A percentile compares a stretch with the other conserved stretches of the same genome.
These are phyloP conservation scores for Coelastrella sp. DNA, from an alignment of 139 green algal genomes.

Conservation along the genomic window DNA sequence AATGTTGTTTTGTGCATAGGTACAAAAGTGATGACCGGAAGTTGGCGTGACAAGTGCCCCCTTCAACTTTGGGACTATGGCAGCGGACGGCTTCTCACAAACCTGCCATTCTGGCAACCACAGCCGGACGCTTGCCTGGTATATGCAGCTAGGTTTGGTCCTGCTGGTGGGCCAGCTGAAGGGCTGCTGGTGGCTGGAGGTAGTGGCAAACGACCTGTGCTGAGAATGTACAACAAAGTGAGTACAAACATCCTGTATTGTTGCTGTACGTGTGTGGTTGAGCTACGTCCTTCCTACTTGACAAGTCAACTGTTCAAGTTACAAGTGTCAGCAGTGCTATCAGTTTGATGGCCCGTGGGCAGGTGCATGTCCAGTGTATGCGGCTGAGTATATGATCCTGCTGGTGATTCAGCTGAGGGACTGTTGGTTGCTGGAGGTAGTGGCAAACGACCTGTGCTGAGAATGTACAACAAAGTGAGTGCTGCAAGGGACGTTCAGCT, in stretches of 20 bases:
- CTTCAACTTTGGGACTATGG: conserved; percentile 66
- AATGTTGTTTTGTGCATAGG: neutral
- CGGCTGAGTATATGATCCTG: conserved; percentile 55
- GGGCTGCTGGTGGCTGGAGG: conserved; percentile 41
- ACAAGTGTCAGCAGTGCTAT: no score
- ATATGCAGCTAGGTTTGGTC: conserved; percentile 63
- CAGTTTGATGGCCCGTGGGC: no score
- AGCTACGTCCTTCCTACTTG: no score
- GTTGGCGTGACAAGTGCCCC: conserved; percentile 52
- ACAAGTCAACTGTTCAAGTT: conserved; percentile 64
- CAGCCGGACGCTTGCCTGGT: conserved; percentile 50
- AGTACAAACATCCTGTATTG: no score
- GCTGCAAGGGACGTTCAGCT: no score
- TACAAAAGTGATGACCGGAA: conserved; percentile 55
- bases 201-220: no score
- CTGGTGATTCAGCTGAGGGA: neutral
- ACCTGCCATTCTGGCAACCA: conserved; percentile 62
- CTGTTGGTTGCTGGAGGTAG: conserved; percentile 58
- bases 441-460: conserved; percentile 52
- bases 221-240: no score
- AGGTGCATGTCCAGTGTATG: conserved; percentile 55
- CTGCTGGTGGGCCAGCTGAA: neutral
- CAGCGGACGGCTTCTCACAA: conserved; percentile 58
- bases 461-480: conserved; percentile 3
- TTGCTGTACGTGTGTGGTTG: no score